These are phyloP conservation scores for Fusarium sp. DNA, from an alignment of 2,329 filamentous ascomycete genomes.

Conservation along the genomic window DNA sequence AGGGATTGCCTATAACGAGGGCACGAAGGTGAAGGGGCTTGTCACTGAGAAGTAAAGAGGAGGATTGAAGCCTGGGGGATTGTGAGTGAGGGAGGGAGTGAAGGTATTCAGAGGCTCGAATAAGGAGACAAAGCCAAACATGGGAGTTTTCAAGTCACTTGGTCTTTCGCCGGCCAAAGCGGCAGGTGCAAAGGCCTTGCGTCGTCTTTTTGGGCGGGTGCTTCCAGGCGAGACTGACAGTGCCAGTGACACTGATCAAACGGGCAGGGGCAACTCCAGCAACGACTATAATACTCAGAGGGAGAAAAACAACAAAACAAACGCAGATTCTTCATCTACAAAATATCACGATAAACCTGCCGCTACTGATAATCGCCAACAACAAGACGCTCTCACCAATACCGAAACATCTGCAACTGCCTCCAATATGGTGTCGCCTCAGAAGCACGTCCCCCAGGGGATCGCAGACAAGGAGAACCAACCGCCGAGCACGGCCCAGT, in stretches of 20 bases:
- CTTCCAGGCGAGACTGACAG: constrained; percentile 37
- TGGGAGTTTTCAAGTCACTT: constrained; percentile 44
- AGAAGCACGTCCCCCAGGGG: background rate
- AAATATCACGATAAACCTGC: background rate
- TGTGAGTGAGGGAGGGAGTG: background rate
- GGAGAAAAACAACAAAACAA: constrained; percentile 2
- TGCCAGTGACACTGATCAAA: constrained; percentile 29
- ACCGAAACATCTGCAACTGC: background rate
- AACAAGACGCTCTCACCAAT: background rate
- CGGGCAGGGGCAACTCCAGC: constrained; percentile 14
- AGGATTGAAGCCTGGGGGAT: background rate
- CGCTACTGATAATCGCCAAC: background rate
- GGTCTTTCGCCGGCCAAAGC: constrained; percentile 45
- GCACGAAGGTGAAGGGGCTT: background rate
- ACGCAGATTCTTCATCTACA: background rate
- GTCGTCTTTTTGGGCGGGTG: constrained; percentile 44
- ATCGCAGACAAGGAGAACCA: constrained; percentile 46
- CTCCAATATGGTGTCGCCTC: constrained; percentile 34
- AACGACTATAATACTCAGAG: constrained; percentile 9
- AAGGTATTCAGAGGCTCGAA: background rate
- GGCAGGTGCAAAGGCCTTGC: constrained; percentile 43
- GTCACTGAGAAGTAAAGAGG: background rate
- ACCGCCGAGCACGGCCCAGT: constrained; percentile 16
- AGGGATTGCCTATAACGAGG: background rate
- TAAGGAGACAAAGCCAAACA: constrained; percentile 14